phyloP scores from a whole-genome alignment of 176 grass and related monocot species.

The Cenchrus purpureus region DNA sequence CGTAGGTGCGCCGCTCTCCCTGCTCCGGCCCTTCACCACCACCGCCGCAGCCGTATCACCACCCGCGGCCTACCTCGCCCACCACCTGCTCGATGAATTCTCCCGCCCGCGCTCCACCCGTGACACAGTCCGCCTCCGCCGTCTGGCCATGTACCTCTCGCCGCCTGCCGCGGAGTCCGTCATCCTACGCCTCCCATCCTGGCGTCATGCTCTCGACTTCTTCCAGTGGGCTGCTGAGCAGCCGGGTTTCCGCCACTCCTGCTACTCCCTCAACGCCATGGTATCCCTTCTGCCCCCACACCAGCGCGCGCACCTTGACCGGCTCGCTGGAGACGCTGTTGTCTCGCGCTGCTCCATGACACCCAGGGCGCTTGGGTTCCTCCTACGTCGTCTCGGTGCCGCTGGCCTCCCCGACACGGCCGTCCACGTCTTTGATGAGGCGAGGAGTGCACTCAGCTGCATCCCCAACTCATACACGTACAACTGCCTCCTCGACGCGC shows the following conservation, averaged over 20 bases:
- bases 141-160: constrained; percentile 49
- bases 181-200: constrained; percentile 55
- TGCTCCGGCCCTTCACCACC: not conserved
- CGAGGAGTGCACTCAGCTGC: constrained; percentile 50
- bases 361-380: constrained; percentile 70
- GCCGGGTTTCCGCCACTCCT: constrained; percentile 75
- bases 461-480: constrained; percentile 80
- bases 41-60: not conserved
- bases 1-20: not conserved
- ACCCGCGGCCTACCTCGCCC: constrained; percentile 16
- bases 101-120: constrained; percentile 56
- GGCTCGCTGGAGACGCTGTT: constrained; percentile 51
- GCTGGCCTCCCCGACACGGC: constrained; percentile 60
- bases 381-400: constrained; percentile 69
- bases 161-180: constrained; percentile 46
- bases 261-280: constrained; percentile 91
- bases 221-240: constrained; percentile 67
- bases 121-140: constrained; percentile 46
- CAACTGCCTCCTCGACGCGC: constrained; percentile 74
- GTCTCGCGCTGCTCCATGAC: constrained; percentile 60
- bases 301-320: constrained; percentile 50
- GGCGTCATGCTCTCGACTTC: constrained; percentile 78
- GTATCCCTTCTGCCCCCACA: constrained; percentile 57
- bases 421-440: constrained; percentile 53
- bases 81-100: constrained; percentile 86